Evolutionary conservation across 2,329 filamentous ascomycete genomes (phyloP), one percentile per base, ranked within the genome.

Genomic region (Cadophora sp.): DNA sequence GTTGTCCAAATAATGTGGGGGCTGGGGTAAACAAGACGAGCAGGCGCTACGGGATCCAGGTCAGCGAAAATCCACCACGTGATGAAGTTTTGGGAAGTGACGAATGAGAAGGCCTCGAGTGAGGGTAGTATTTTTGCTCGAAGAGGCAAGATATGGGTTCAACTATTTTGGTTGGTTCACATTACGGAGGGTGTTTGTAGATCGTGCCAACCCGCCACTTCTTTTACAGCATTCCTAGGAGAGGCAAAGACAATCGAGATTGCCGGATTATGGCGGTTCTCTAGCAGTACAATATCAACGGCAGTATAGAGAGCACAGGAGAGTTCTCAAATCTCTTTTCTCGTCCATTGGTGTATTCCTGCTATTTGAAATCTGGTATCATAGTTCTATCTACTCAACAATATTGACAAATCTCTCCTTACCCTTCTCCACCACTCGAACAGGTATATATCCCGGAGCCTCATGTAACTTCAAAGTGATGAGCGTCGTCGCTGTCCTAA

Each of bases 401-500:
- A 76, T 69, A 58, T 74, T 75, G 46, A 86, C 80, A 79, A 94
- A 94, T 74, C 85, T 85, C 83, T 94, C 92, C 71, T 86, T 80
- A 0, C 92, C 92, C 72, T 90, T 87, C 80, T 81, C 87, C 11
- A 92, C 89, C 71, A 95, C 79, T 71, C 91, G 81, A 50, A 95
- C 81, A 0, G 90, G 89, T 40, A 95, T 73, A 53, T 69, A 75
- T 4, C 72, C 87, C 65, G 85, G 81, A 6, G 34, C 12, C 81
- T 81, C 83, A 34, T 88, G 83, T 78, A 95, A 82, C 80, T 93
- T 92, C 72, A 95, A 81, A 68, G 92, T 94, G 69, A 95, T 84
- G 66, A 92, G 79, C n/a, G 86, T 86, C 31, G 81, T 83, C 73
- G 91, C 88, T 78, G 81, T 68, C 66, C 71, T 67, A 12, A 73